A percentile compares a stretch with the other conserved stretches of the same genome.
phyloP scores from a whole-genome alignment of 2,329 filamentous ascomycete genomes.

The Dryadomyces quercus-mongolicae region DNA sequence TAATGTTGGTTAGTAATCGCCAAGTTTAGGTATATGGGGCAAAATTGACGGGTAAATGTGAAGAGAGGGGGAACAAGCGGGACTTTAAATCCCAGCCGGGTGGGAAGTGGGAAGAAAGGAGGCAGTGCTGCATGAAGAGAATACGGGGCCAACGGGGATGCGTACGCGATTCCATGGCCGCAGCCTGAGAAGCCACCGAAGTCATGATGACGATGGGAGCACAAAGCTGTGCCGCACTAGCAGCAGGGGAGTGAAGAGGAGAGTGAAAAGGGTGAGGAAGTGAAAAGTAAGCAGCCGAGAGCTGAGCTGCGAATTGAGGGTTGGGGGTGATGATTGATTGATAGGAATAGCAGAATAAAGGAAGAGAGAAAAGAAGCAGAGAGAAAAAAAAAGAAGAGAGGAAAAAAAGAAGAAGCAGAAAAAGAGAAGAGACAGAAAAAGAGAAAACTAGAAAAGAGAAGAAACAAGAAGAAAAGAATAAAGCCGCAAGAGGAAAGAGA shows the following conservation, averaged over 20 bases:
- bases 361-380: neutral
- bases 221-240: neutral
- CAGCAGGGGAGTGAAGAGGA: neutral
- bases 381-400: neutral
- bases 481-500: neutral
- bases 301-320: neutral
- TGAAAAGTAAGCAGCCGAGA: neutral
- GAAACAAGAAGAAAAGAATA: neutral
- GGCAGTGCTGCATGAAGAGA: neutral
- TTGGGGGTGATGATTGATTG: neutral
- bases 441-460: neutral
- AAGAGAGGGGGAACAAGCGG: neutral
- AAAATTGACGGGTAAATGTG: neutral
- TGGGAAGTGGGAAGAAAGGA: neutral
- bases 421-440: neutral
- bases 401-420: neutral
- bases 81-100: neutral
- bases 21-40: neutral
- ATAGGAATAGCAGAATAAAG: neutral
- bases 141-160: neutral
- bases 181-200: neutral
- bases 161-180: neutral
- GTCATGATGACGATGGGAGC: neutral
- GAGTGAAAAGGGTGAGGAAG: neutral
- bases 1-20: neutral